Evolutionary conservation across 768 basidiomycete genomes (phyloP), one percentile per base, ranked within the genome.

Genomic region (Termitomyces sp.): DNA sequence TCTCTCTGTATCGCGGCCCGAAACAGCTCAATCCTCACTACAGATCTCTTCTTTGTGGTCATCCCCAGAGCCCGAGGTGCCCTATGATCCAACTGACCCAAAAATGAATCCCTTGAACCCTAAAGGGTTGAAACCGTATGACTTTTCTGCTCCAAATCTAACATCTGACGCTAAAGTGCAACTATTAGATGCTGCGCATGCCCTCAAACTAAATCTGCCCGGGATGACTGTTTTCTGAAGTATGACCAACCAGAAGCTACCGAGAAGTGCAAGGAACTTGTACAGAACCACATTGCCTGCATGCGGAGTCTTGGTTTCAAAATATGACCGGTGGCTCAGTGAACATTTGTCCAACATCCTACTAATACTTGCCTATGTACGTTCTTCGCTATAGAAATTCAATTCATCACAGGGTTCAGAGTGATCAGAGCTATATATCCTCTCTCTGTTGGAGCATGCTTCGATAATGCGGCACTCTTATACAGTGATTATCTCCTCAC

Each of bases 241-340:
- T 83, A 81, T 64, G 87, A 87, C 59, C 67, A 80, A 4, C 72
- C 79, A 22, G 82, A 84, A 57, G 89, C 89, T 6, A 80, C 83
- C 56, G 88, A 87, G 57, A 87, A 89, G 69, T 99, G 97, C 77
- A 85, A 79, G 66, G 84, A 89, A 51, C 74, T 94, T 46, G 82
- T 99, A 4, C 81, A 85, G 67, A 82, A 79, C 58, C 96, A 98
- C 64, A 77, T 93, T 51, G 83, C 87, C 13, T 99, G 97, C 77
- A 99, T 99, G 97, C 81, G 87, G 40, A 75, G 80, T 18, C 82
- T 93, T 49, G 96, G 96, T 12, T 98, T 98, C 82, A 91, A 93
- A 65, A 71, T 91, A 10, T 91, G 76, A 69, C 24, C 43, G 12
- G 6, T 40, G 36, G 7, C 26, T 5, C 26, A 27, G 5, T 7